Evolutionary conservation across 495 filamentous ascomycete species (phyloP), one percentile per base, ranked within the genome.

Genomic region (Lophiostoma macrostomum): DNA sequence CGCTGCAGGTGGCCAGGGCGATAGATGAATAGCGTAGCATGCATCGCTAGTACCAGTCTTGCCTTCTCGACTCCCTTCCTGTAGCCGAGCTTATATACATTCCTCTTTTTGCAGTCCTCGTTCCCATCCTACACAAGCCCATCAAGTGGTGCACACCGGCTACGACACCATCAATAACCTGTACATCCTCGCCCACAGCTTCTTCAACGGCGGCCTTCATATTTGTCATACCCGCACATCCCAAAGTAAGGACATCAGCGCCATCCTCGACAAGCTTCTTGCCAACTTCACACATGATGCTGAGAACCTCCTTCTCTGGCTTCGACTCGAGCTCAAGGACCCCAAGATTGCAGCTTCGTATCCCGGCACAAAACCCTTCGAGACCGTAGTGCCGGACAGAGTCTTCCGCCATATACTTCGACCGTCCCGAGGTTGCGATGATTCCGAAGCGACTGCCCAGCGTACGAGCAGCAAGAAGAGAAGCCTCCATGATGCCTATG

Each of bases 201-300:
- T 69, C 58, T 58, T 75, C 70, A 30, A 73, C 70, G 5, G 68
- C 67, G 16, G 45, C 49, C 50, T 73, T 73, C 63, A 78, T 67
- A 50, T 68, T 71, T 16, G 71, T 68, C 74, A 78, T 78, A 0
- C 74, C 75, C 19, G 74, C 73, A 65, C 74, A 78, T 1, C 74
- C 75, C 24, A 78, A 59, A 8, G 69, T 65, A 29, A 76, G 55
- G 25, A 69, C 69, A 57, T 77, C 75, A 3, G 75, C 75, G 1
- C 74, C 73, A n/a, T 67, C 53, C 16, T 58, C 70, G 0, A 73
- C 71, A 12, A 75, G 52, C 34, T 56, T 62, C 35, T 46, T 64
- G 12, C 69, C 72, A 0, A 69, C 71, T 0, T 58, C 68, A n/a
- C 64, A 50, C 56, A 77, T 68, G 16, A 66, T 60, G 5, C 52